Conservation (phyloP, 108 stramenopile species). For the Cyclotella atomus region DNA sequence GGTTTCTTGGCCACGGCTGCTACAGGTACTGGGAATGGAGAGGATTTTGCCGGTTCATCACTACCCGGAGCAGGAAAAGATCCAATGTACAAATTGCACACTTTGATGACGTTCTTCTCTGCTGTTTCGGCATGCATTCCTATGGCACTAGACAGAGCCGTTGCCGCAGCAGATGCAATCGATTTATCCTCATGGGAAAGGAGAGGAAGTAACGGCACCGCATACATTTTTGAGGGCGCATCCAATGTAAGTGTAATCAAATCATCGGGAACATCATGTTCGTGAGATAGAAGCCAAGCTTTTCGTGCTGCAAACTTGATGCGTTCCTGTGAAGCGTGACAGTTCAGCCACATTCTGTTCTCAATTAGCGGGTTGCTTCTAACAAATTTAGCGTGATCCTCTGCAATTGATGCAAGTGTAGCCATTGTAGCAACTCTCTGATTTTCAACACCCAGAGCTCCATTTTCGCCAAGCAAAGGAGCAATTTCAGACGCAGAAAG, state of each 20-base stretch:
- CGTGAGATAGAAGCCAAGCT: conserved; percentile 67
- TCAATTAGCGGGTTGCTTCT: conserved; percentile 85
- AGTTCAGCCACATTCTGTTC: conserved; percentile 86
- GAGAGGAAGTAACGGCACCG: conserved; percentile 79
- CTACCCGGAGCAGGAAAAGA: conserved; percentile 63
- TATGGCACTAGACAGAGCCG: conserved; percentile 68
- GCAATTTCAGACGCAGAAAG: conserved; percentile 75
- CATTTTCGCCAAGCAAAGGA: conserved; percentile 77
- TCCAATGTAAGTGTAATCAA: conserved; percentile 26
- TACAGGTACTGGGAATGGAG: conserved; percentile 33
- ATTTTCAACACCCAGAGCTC: conserved; percentile 75
- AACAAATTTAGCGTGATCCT: conserved; percentile 59
- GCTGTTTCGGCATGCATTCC: conserved; percentile 68
- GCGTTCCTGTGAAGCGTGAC: conserved; percentile 68
- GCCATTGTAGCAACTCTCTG: conserved; percentile 79
- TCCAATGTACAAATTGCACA: conserved; percentile 75
- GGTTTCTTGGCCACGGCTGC: conserved; percentile 36
- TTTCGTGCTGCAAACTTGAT: conserved; percentile 67
- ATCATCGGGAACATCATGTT: conserved; percentile 39
- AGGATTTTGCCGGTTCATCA: conserved; percentile 29
- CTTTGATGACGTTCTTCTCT: conserved; percentile 65
- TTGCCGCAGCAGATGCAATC: conserved; percentile 74
- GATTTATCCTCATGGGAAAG: conserved; percentile 61
- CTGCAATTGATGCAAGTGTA: conserved; percentile 68
- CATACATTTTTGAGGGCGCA: conserved; percentile 82